These are phyloP conservation scores for Phytophthora megakarya DNA, from an alignment of 352 stramenopile genomes.

Conservation along the genomic window DNA sequence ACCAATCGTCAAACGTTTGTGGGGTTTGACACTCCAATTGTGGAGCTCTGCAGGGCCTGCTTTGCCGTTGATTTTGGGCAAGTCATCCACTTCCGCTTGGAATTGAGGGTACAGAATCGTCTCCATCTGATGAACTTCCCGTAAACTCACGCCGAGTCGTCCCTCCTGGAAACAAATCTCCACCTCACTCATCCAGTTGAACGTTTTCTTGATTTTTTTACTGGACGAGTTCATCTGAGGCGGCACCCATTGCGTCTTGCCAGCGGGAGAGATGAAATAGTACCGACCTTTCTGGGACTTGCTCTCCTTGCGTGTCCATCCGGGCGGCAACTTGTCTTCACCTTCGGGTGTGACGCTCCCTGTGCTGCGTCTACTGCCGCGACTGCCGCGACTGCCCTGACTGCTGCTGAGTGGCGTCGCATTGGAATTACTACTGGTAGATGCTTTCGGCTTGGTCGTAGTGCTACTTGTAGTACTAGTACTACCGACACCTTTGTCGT, in stretches of 20 bases:
- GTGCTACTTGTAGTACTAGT: conserved; percentile 6
- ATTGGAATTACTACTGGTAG: conserved; percentile 14
- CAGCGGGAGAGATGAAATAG: conserved; percentile 84
- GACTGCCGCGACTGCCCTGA: conserved; percentile 26
- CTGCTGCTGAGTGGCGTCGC: conserved; percentile 20
- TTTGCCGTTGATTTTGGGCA: conserved; percentile 88
- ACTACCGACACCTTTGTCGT: conserved; percentile 11
- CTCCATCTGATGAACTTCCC: conserved; percentile 77
- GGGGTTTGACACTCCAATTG: conserved; percentile 89
- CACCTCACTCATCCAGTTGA: conserved; percentile 83
- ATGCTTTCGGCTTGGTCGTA: conserved; percentile 19
- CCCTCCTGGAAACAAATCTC: conserved; percentile 88
- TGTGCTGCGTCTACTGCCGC: conserved; percentile 32
- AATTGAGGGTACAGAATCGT: conserved; percentile 84
- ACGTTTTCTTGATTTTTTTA: conserved; percentile 47
- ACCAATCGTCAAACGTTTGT: conserved; percentile 79
- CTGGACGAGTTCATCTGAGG: conserved; percentile 38
- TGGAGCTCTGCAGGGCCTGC: conserved; percentile 83
- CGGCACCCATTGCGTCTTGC: conserved; percentile 86
- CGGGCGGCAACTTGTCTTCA: conserved; percentile 57
- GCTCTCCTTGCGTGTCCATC: conserved; percentile 86
- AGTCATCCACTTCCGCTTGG: conserved; percentile 87
- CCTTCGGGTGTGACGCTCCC: conserved; percentile 29
- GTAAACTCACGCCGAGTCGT: conserved; percentile 79
- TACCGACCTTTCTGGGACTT: conserved; percentile 87